Conservation (phyloP, 2,329 filamentous ascomycete genomes). For the Colletotrichum sp. region DNA sequence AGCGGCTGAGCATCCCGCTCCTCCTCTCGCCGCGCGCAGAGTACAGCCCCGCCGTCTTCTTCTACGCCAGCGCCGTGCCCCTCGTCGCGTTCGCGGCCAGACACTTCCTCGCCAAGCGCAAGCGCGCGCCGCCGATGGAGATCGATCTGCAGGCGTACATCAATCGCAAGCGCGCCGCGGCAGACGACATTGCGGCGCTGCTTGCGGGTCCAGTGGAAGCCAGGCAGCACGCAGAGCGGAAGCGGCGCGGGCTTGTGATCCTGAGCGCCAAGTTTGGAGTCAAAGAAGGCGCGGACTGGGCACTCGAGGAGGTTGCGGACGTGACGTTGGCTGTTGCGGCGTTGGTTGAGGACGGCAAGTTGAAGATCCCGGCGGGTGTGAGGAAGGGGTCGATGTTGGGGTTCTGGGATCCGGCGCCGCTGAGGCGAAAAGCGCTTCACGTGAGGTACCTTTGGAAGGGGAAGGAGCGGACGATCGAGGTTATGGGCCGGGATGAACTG, state of each 20-base stretch:
- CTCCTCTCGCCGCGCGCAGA: slow-evolving; percentile 37
- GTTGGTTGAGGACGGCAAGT: slow-evolving; percentile 41
- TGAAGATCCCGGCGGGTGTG: slow-evolving; percentile 45
- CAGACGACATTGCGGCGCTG: slow-evolving; percentile 48
- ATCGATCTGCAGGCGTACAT: slow-evolving; percentile 28
- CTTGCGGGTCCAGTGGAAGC: slow-evolving; percentile 44
- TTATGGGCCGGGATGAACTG: slow-evolving; percentile 39
- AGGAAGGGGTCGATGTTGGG: slow-evolving; percentile 50
- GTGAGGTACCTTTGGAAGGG: slow-evolving; percentile 49
- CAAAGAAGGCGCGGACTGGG: slow-evolving; percentile 30
- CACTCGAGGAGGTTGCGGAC: slow-evolving; percentile 51
- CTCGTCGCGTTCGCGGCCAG: slow-evolving; percentile 43
- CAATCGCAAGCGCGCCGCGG: slow-evolving; percentile 43
- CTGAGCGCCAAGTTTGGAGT: slow-evolving; percentile 54
- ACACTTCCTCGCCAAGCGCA: slow-evolving; percentile 31
- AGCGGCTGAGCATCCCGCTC: slow-evolving; percentile 49
- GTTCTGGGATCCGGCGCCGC: slow-evolving; percentile 57
- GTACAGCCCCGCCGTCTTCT: slow-evolving; percentile 33
- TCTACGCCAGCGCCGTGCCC: slow-evolving; percentile 44
- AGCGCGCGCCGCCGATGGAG: neutral
- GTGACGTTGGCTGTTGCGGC: slow-evolving; percentile 53
- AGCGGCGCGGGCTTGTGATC: slow-evolving; percentile 50
- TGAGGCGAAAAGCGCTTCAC: slow-evolving; percentile 46
- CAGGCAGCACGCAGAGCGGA: slow-evolving; percentile 38
- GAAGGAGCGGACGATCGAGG: slow-evolving; percentile 38